Base-by-base conservation (phyloP, 495 filamentous ascomycete species). In the Aspergillus mulundensis region DNA sequence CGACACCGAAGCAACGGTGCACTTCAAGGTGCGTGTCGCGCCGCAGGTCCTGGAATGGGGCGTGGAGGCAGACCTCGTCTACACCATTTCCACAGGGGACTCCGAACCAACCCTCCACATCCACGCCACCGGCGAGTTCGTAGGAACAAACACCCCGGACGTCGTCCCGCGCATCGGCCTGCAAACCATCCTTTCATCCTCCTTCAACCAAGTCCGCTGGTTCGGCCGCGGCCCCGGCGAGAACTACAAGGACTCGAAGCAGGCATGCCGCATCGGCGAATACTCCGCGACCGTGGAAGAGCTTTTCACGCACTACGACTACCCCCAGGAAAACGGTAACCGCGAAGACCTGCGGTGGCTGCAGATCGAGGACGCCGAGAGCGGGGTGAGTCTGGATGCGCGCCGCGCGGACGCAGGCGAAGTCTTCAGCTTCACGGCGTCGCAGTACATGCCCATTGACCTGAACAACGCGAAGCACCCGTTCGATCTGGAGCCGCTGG, bases 381-480 rank as follows among this genome's bases (percentile, higher is more conserved):
- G 1, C 11, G 16, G 18, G 10, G 30, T 50, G 7, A 38, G 30
- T 5, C 46, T 50, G 0, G 46, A 50, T 21, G 46, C 46, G 30
- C 46, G 46, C 1, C 46, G 46, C 4, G 19, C 28, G 25, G 46
- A 20, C 16, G 19, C 15, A 15, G 7, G 19, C 30, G 11, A 4
- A 1, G 30, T 20, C 18, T 84, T 82, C 41, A 80, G 78, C 61
- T 87, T 87, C 62, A 73, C 75, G 48, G 81, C 78, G 23, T 50
- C 65, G 8, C 76, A 76, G 52, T 86, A 82, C 64, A 63, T 71
- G 3, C 69, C 70, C 7, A 41, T 54, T 28, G 83, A 85, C 49
- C 51, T 88, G 20, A 83, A 87, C 16, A 70, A 72, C 48, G 71
- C 72, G 11, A 70, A 64, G 56, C 84, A 87, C 59, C 82, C 83